Conservation (phyloP, 2,329 filamentous ascomycete genomes). For the Pestalotiopsis sp. region DNA sequence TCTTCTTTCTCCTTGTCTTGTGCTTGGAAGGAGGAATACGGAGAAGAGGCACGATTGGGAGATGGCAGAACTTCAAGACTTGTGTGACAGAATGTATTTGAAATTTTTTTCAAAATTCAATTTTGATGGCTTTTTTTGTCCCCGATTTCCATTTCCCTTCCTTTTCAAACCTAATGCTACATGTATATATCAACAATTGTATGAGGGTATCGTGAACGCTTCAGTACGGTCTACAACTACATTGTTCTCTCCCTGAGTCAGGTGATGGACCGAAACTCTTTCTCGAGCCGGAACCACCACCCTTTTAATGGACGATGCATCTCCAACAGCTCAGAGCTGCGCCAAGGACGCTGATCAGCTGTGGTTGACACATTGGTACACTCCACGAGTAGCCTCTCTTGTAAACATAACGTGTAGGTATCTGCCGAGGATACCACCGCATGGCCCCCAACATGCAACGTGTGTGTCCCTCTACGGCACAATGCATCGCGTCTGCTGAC, state of each 20-base stretch:
- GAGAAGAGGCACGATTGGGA: background rate
- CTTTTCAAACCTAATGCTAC: background rate
- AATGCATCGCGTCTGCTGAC: background rate
- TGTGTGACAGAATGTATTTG: background rate
- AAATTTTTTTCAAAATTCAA: background rate
- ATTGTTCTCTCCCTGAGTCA: background rate
- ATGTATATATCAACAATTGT: background rate
- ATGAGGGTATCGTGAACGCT: background rate
- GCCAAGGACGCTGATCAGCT: background rate
- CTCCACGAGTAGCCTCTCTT: background rate
- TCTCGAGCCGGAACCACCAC: background rate
- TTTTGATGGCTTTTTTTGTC: background rate
- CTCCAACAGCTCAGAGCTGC: background rate
- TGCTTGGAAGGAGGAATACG: background rate
- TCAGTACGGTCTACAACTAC: background rate
- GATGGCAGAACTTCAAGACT: too few species aligned
- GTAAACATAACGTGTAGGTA: background rate
- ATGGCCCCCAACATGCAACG: slow-evolving; percentile 5
- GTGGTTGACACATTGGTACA: background rate
- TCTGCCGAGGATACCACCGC: background rate
- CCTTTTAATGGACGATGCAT: background rate
- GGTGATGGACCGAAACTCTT: background rate
- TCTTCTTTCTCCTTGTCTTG: background rate
- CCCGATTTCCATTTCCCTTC: background rate
- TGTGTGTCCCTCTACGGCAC: background rate